Evolutionary conservation across 2,329 filamentous ascomycete genomes (phyloP).

Genomic region (Exophiala spinifera): DNA sequence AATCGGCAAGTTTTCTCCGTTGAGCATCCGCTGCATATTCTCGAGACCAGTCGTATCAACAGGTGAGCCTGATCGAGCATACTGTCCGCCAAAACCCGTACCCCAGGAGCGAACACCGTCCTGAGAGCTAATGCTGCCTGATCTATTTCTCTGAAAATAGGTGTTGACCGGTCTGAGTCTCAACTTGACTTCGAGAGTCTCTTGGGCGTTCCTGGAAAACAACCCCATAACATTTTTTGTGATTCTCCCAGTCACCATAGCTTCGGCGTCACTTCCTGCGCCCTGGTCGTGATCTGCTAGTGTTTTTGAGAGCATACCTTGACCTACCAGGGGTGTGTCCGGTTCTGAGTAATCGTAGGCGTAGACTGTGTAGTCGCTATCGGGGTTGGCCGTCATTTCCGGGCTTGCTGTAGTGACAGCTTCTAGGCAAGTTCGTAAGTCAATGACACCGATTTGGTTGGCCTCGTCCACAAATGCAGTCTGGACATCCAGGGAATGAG

Average conservation of each 20-base stretch:
- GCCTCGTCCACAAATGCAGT: constrained; percentile 76
- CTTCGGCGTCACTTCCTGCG: constrained; percentile 33
- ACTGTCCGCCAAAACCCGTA: constrained; percentile 15
- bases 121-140: constrained; percentile 28
- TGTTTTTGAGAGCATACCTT: constrained; percentile 88
- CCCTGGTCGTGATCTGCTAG: constrained; percentile 60
- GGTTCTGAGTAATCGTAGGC: constrained; percentile 95
- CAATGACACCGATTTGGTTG: constrained; percentile 79
- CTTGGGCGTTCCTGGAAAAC: constrained; percentile 74
- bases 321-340: constrained; percentile 87
- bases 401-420: constrained; percentile 77
- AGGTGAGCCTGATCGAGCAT: constrained; percentile 35
- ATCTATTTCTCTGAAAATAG: constrained; percentile 22
- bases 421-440: constrained; percentile 81
- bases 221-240: constrained; percentile 80
- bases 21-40: constrained; percentile 44
- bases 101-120: constrained; percentile 24
- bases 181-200: constrained; percentile 90
- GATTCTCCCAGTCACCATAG: constrained; percentile 81
- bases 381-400: constrained; percentile 71
- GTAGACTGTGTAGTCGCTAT: constrained; percentile 92
- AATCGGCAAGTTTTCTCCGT: constrained; percentile 33
- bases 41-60: constrained; percentile 44
- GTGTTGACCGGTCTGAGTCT: constrained; percentile 72
- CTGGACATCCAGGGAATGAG: constrained; percentile 74